These are phyloP conservation scores for Daphne laureola DNA, from an alignment of 441 rosid species.

Conservation along the genomic window DNA sequence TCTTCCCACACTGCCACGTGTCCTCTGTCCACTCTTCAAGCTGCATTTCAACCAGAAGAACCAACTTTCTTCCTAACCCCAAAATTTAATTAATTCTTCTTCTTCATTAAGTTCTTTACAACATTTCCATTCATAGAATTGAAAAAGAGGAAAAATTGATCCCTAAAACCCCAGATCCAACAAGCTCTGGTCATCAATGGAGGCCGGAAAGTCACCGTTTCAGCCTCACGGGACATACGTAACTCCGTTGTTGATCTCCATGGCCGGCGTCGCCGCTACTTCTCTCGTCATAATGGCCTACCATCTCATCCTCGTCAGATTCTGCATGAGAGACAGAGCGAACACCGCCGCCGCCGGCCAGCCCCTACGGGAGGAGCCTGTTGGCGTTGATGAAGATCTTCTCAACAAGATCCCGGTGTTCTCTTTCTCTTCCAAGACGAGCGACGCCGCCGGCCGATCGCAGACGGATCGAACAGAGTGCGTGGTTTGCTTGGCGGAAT, in stretches of 20 bases:
- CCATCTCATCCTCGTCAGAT: slow-evolving; percentile 29
- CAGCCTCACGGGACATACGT: slow-evolving; percentile 15
- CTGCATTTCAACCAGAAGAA: too few relatives aligned
- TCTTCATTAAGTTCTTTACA: too few relatives aligned
- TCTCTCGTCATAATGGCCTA: slow-evolving; percentile 23
- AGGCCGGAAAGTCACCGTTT: too few relatives aligned
- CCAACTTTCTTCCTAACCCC: too few relatives aligned
- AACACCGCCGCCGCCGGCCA: neutral
- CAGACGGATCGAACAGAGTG: slow-evolving; percentile 30
- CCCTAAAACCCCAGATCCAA: neutral
- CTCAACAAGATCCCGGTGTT: slow-evolving; percentile 38
- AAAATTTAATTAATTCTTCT: too few relatives aligned
- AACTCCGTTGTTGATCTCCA: slow-evolving; percentile 35
- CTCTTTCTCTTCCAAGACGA: slow-evolving; percentile 19
- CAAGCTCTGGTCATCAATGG: too few relatives aligned
- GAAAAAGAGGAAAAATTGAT: too few relatives aligned
- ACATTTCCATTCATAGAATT: too few relatives aligned
- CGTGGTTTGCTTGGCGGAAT: slow-evolving; percentile 44
- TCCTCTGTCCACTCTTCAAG: too few relatives aligned
- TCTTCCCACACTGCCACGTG: too few relatives aligned
- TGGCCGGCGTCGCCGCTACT: slow-evolving; percentile 24
- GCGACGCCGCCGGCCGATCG: neutral
- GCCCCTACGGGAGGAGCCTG: neutral
- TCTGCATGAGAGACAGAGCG: slow-evolving; percentile 15
- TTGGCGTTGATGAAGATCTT: slow-evolving; percentile 32